Conservation (phyloP, 768 basidiomycete species). For the Russula emetica region DNA sequence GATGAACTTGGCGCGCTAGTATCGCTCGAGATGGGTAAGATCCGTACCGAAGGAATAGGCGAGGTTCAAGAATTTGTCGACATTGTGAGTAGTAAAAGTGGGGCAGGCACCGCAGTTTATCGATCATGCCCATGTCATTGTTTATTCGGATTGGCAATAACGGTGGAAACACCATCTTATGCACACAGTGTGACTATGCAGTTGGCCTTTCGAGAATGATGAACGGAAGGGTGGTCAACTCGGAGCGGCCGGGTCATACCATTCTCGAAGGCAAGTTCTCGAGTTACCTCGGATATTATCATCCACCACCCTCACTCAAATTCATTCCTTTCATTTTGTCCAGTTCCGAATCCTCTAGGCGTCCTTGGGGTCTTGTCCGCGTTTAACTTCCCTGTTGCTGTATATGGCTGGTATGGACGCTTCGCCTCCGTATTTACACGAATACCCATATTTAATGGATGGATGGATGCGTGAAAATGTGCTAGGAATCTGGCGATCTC, state of each 20-base stretch:
- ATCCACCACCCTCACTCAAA: background rate
- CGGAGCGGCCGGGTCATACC: constrained; percentile 85
- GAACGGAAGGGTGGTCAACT: constrained; percentile 83
- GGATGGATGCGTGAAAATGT: constrained; percentile 11
- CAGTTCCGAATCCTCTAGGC: constrained; percentile 88
- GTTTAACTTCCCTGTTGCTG: constrained; percentile 95
- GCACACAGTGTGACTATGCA: constrained; percentile 82
- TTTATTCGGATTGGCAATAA: background rate
- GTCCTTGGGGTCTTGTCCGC: constrained; percentile 73
- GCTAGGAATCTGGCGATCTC: constrained; percentile 85
- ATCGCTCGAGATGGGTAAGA: constrained; percentile 89
- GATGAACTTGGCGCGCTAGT: constrained; percentile 78
- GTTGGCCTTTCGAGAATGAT: constrained; percentile 91
- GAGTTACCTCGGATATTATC: too few species aligned
- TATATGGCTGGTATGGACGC: constrained; percentile 71
- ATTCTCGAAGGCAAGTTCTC: constrained; percentile 71
- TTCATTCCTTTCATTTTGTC: background rate
- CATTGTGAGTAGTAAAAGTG: constrained; percentile 54
- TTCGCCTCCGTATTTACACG: constrained; percentile 4
- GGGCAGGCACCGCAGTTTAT: too few species aligned
- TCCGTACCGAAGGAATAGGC: constrained; percentile 82
- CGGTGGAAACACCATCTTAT: background rate
- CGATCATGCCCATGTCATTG: background rate
- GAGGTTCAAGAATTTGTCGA: constrained; percentile 96
- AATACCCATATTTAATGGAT: background rate